Base-by-base conservation (phyloP, 257 asterid species). In the Ocimum tenuiflorum region DNA sequence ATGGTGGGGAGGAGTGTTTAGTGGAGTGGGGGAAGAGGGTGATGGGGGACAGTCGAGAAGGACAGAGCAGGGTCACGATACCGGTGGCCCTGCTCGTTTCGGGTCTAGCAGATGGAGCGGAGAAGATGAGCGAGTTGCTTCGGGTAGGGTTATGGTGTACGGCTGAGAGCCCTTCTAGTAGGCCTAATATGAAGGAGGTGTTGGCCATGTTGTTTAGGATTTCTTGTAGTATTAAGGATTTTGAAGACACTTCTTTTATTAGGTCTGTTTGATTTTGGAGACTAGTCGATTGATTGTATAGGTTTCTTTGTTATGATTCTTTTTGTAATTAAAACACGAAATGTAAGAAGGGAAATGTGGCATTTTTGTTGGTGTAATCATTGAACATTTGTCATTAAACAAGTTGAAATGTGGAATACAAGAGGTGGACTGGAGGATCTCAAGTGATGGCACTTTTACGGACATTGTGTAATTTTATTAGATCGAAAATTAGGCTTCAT, bases 131-230 rank as follows among this genome's bases (percentile, higher is more conserved):
- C 14, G 96, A 87, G 49, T 58, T 89, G 76, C 91, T 92, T 1
- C 60, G 85, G 19, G 72, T 89, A 0, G 99, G 99, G 67, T 79
- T 92, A 52, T 76, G 84, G 87, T 92, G 99, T 70, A 78, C 90
- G 18, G 79, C 86, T 0, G 97, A 92, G 60, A 72, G 36, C 8
- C 97, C 99, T 6, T 75, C 81, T n/a, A 31, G 3, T 33, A 82
- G 99, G 79, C 99, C 99, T 19, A 92, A 81, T 42, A 92, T 92
- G 96, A 89, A 87, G 77, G 95, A 92, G 69, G 97, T 86, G 10
- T 70, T 88, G 49, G 85, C 78, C n/a, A 81, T 89, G 97, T 74
- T 92, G 79, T 72, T 82, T 66, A 81, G 55, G 75, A 70, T 89
- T 60, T 79, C 84, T 65, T 80, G 79, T 61, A 69, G 72, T 63